Evolutionary conservation across 306 rosid genomes (phyloP), one percentile per base, ranked within the genome.

Genomic region (Myrica gale): DNA sequence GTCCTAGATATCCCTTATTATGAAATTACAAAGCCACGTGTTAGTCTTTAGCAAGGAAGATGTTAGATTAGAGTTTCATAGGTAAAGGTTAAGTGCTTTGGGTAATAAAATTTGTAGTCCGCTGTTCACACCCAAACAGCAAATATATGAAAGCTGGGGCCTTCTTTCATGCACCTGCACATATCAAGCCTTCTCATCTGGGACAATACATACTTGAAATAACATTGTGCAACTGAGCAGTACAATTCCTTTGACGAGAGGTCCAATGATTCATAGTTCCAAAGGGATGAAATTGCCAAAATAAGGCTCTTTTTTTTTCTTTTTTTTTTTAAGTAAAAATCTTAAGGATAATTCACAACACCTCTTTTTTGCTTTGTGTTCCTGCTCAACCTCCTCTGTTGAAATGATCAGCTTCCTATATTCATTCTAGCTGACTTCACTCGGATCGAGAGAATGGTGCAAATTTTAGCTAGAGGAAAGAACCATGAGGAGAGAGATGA

Each of bases 391-490:
- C 23, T 41, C 48, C 20, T 43, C 70, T 32, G 17, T n/a, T 65
- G 21, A 15, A 32, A 56, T 4, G 21, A 65, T 65, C 50, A 65
- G 50, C 50, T 65, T 65, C 70, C 48, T 7, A 42, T 65, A 42
- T 65, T 42, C 21, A 42, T 65, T 42, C 21, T 39, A 65, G 48
- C 9, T 17, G 15, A 16, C 70, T 39, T 42, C 41, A 65, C 48
- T 21, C 48, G 17, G 32, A 65, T 65, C n/a, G 3, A 65, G 70
- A 23, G 21, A 42, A 16, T 9, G 17, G 48, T 8, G 21, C 50
- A 65, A 65, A 65, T 19, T 65, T 65, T 65, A 42, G 26, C 48
- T 17, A 42, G 12, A 41, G 69, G 69, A 63, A 39, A 41, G 50
- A 65, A 65, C 23, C 2, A 7, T 43, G 6, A 16, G 48, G 26